Base-by-base conservation (phyloP, 768 basidiomycete species). In the Cystofilobasidium bisporidii region DNA sequence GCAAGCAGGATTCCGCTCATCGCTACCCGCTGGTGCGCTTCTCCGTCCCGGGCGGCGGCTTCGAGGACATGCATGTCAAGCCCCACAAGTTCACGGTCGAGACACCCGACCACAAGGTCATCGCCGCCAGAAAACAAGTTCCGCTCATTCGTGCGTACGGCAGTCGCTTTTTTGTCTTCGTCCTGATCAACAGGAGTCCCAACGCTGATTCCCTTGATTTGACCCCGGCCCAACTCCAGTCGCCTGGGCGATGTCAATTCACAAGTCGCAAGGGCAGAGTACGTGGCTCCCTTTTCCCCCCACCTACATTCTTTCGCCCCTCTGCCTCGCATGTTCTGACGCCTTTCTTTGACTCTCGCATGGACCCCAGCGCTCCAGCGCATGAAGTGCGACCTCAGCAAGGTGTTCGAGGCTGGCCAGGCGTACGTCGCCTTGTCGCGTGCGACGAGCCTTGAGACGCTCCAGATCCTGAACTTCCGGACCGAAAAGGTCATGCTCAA, bases 261-360 rank as follows among this genome's bases (percentile, higher is more conserved):
- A 99, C 77, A 99, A 99, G 75, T 89, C 88, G 14, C 96, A 99
- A 76, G 96, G 96, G 9, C 96, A 98, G 77, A 99, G 59, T 26
- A 55, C 30, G 48, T 63, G 22, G 18, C 24, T 5, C 33, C 50
- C 24, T 5, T 22, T 22, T 60, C n/a, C 14, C 8, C 4, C 33
- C 41, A 43, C 38, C 20, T 17, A 5, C 43, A 53, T 3, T 4
- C 50, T 12, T 9, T 53, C 28, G 24, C n/a, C n/a, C n/a, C n/a
- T n/a, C 45, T 47, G 45, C 8, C 45, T 18, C 17, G 4, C 15
- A 0, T 4, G n/a, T 26, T n/a, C n/a, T n/a, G n/a, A n/a, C n/a
- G n/a, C 50, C 15, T 24, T 32, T 33, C 48, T 64, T 18, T 20
- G 15, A 57, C 38, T 32, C 40, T 17, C 53, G 3, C 14, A 17